Base-by-base conservation (phyloP, 257 asterid species). In the Solanum lycopersicoides region DNA sequence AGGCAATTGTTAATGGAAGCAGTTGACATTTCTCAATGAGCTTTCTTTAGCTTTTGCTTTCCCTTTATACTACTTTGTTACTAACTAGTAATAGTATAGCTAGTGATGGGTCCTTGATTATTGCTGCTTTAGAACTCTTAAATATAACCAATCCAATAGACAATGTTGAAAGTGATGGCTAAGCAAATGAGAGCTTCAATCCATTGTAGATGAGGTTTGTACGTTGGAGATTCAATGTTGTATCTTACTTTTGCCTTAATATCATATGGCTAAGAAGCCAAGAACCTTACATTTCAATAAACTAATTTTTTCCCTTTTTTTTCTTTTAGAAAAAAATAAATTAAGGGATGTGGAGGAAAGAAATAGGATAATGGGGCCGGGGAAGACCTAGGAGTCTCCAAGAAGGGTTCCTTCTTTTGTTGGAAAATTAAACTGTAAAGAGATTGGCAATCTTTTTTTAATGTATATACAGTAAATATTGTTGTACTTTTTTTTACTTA, bases 141-240 rank as follows among this genome's bases (percentile, higher is more conserved):
- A 12, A 82, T 82, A 82, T 82, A 82, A 50, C 83, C 69, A 47
- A 72, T 85, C 13, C 76, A 9, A 45, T 80, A 56, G 73, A 37
- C 63, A 92, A 95, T 93, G 92, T 91, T 56, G 99, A 96, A 89
- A 94, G 92, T 23, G 98, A 96, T 59, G 74, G 89, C 42, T 90
- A 90, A 68, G 90, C 72, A n/a, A 91, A 93, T 87, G 88, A 93
- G 92, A 92, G 94, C 98, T 90, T 93, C 96, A 91, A 86, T 90
- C 86, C 87, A 82, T 90, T 86, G 89, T 41, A 88, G 98, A 95
- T 96, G 82, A 90, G 95, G 91, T 89, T 92, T 92, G 92, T 90
- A 89, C 90, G 93, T 86, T 90, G 87, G 83, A 53, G 87, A 90
- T 94, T 90, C 88, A 16, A 83, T 89, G 66, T 50, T 82, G 69